Base-by-base conservation (phyloP, 2,329 filamentous ascomycete species). In the Fusarium brachygibbosum region DNA sequence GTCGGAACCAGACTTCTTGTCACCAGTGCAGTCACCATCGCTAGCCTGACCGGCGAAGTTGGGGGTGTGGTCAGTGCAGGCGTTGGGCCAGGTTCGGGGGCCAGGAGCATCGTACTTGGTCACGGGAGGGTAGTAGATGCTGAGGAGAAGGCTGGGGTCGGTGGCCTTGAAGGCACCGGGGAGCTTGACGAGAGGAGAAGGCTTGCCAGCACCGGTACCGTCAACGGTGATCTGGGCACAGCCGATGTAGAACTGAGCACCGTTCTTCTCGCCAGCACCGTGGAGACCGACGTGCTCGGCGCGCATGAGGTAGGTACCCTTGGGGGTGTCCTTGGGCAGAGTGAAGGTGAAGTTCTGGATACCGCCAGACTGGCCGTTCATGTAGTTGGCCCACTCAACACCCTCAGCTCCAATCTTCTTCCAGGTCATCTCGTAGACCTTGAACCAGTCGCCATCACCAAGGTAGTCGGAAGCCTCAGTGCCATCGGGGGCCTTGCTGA, bases 221-320 rank as follows among this genome's bases (percentile, higher is more conserved):
- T 75, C 68, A 8, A 80, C 78, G 8, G 67, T 72, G 23, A 80
- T 56, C 65, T 80, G 79, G 3, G 76, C 78, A 44, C 79, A 80
- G 19, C 75, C 71, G 16, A 79, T 76, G 72, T 79, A 80, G 76
- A 78, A 79, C 73, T 80, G 78, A 21, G 79, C 79, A 37, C 79
- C 79, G 35, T 74, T 72, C 51, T 72, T 66, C 49, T 51, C 53
- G 19, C 77, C 69, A 9, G 79, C 78, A 2, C 61, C 71, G 65
- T 81, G 79, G 6, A 81, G 75, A 25, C 71, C 78, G 9, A 80
- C 49, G 65, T 80, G 79, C 74, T 81, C 79, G 5, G 75, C 78
- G 19, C 79, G 79, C 64, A 81, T 70, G 35, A 78, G 76, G 66
- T 78, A 78, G 37, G 77, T 76, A 19, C 76, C 76, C 62, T 76